These are phyloP conservation scores for Aquilaria yunnanensis DNA, from an alignment of 345 rosid species.

Conservation along the genomic window DNA sequence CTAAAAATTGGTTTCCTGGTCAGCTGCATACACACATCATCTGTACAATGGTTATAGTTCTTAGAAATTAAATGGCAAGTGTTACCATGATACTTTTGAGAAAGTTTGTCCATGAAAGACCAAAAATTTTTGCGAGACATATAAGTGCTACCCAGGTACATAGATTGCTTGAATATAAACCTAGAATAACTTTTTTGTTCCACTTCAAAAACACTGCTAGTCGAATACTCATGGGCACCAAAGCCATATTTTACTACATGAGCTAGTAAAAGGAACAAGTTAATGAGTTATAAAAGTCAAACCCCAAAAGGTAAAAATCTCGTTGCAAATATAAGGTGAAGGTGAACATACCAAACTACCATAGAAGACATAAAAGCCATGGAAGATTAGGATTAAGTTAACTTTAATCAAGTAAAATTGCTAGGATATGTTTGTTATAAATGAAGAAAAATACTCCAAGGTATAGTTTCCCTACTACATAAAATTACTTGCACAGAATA, in stretches of 20 bases:
- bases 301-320: background rate
- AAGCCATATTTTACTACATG: conserved; percentile 81
- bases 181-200: conserved; percentile 93
- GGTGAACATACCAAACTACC: no score
- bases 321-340: no score
- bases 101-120: conserved; percentile 70
- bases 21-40: conserved; percentile 61
- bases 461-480: no score
- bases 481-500: no score
- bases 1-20: conserved; percentile 66
- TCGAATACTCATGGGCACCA: conserved; percentile 85
- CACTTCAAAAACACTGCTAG: conserved; percentile 88
- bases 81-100: conserved; percentile 72
- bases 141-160: conserved; percentile 57
- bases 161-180: conserved; percentile 75
- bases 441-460: no score
- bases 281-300: background rate
- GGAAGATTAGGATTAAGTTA: no score
- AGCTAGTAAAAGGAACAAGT: conserved; percentile 26
- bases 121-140: conserved; percentile 71
- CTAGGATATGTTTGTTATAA: no score
- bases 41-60: conserved; percentile 94
- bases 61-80: conserved; percentile 92
- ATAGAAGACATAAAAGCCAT: no score
- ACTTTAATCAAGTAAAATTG: no score